Percentiles rank a stretch among this genome's conserved stretches.
Evolutionary conservation across 192 early-diverging fungal species (phyloP).

Genomic region (Gryganskiella cystojenkinii): DNA sequence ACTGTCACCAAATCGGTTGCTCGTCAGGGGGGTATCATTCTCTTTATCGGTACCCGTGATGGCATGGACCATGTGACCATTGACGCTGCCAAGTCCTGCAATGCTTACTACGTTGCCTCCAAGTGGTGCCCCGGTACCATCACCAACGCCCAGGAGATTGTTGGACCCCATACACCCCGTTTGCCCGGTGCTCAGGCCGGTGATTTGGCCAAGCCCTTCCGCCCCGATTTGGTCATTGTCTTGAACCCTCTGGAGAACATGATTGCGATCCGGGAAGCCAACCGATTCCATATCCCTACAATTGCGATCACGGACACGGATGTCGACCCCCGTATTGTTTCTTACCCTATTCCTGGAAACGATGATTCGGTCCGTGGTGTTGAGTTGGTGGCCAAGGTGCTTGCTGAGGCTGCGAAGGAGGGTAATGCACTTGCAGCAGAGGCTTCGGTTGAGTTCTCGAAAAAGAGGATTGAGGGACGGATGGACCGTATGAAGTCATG

Average conservation of each 20-base stretch:
- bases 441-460: slow-evolving; percentile 17
- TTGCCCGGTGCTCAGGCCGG: slow-evolving; percentile 53
- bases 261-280: slow-evolving; percentile 85
- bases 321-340: slow-evolving; percentile 84
- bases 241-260: slow-evolving; percentile 86
- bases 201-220: slow-evolving; percentile 61
- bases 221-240: slow-evolving; percentile 86
- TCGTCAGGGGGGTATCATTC: slow-evolving; percentile 78
- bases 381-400: slow-evolving; percentile 82
- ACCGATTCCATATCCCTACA: slow-evolving; percentile 82
- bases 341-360: slow-evolving; percentile 95
- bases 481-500: slow-evolving; percentile 45
- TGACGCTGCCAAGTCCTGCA: slow-evolving; percentile 79
- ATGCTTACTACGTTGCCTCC: slow-evolving; percentile 82
- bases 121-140: slow-evolving; percentile 91
- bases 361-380: slow-evolving; percentile 88
- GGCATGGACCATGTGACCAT: slow-evolving; percentile 74
- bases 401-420: slow-evolving; percentile 77
- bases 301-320: slow-evolving; percentile 94
- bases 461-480: slow-evolving; percentile 46
- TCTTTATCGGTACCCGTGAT: slow-evolving; percentile 89
- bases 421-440: slow-evolving; percentile 55
- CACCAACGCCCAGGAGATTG: slow-evolving; percentile 82
- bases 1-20: slow-evolving; percentile 78
- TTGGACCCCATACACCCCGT: slow-evolving; percentile 66